Evolutionary conservation across 495 filamentous ascomycete species (phyloP), one percentile per base, ranked within the genome.

Genomic region (Melanomma pulvis-pyrius): DNA sequence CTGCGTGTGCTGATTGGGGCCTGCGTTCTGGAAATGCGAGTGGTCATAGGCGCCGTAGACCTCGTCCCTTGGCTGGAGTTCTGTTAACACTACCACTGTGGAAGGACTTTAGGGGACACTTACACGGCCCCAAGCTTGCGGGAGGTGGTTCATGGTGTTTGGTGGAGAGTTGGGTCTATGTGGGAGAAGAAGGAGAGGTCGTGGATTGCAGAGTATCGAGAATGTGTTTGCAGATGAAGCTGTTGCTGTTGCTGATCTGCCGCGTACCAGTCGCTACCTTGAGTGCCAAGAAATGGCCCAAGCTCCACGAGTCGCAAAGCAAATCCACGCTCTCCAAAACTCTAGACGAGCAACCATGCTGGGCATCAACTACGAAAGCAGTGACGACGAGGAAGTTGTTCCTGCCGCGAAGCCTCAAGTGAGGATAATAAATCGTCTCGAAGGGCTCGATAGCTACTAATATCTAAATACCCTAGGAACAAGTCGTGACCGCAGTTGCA

Each of bases 71-170:
- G 93, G 93, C 93, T 97, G 74, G 46, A 55, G 59, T 58, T 61
- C 63, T 62, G 72, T 72, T 50, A 71, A 65, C 50, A 21, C 53
- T 39, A 54, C 19, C 62, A 69, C 61, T 52, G 41, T 68, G 26
- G 49, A 56, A 49, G 51, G 59, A n/a, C 8, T 29, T 25, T 50
- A 24, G 26, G 29, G 22, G 39, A 66, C 13, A 79, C 87, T 75
- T 91, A 97, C 94, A 80, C 93, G 90, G 75, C 93, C 93, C 93
- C 93, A 98, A 71, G 88, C 88, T 87, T 96, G 90, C 63, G 93
- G 93, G 75, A 91, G 86, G 80, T 98, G 93, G 78, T 97, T 93
- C 93, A 98, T 98, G 61, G 28, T 71, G 64, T 11, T 13, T 28
- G 32, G 48, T 48, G 48, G 19, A 11, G 19, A n/a, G 17, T 52